phyloP scores from a whole-genome alignment of 345 rosid genomes.

The Sisymbrium altissimum region DNA sequence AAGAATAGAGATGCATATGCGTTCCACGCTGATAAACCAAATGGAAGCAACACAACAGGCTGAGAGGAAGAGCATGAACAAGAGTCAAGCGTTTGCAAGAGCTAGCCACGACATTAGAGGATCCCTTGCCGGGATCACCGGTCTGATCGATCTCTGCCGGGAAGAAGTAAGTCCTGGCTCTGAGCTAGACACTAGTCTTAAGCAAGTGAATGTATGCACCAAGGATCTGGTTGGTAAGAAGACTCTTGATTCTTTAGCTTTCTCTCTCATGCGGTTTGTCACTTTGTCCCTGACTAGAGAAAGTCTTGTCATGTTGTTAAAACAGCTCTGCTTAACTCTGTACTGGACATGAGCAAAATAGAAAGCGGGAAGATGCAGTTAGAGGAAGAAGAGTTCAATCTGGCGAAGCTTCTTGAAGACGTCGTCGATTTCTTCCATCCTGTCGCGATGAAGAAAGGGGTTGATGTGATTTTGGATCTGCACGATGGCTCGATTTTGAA shows the following conservation, averaged over 20 bases:
- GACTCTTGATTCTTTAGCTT: neutral
- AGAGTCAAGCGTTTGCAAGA: slow-evolving; percentile 61
- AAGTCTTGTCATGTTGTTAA: neutral
- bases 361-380: slow-evolving; percentile 84
- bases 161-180: slow-evolving; percentile 43
- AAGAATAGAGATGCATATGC: slow-evolving; percentile 45
- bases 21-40: slow-evolving; percentile 55
- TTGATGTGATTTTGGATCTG: slow-evolving; percentile 65
- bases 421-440: slow-evolving; percentile 60
- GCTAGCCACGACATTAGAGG: slow-evolving; percentile 91
- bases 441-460: slow-evolving; percentile 54
- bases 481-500: slow-evolving; percentile 54
- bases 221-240: slow-evolving; percentile 57
- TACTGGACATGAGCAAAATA: slow-evolving; percentile 75
- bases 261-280: neutral
- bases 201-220: slow-evolving; percentile 49
- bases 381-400: slow-evolving; percentile 63
- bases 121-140: slow-evolving; percentile 56
- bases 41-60: slow-evolving; percentile 84
- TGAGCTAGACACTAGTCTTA: slow-evolving; percentile 41
- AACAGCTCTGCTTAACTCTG: slow-evolving; percentile 60
- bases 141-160: slow-evolving; percentile 48
- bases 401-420: slow-evolving; percentile 58
- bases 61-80: slow-evolving; percentile 67
- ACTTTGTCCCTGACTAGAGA: neutral